Evolutionary conservation across 495 filamentous ascomycete species (phyloP).

Genomic region (Gamarada debralockiae): DNA sequence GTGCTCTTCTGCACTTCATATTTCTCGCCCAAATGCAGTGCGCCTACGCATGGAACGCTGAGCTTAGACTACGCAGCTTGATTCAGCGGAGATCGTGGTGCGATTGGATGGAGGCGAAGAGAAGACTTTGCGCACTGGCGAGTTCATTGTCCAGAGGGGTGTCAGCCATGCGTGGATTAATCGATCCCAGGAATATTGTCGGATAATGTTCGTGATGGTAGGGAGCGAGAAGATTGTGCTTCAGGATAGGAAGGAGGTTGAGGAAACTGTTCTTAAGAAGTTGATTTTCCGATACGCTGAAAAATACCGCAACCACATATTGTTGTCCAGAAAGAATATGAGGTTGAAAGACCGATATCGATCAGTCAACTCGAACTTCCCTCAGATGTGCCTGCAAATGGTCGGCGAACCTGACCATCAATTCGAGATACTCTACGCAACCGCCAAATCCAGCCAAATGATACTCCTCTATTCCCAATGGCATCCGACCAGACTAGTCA

Average conservation of each 20-base stretch:
- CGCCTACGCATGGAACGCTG: conserved; percentile 34
- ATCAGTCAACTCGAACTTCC: no score
- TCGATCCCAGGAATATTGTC: conserved; percentile 25
- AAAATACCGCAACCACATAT: no score
- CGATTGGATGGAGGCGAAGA: conserved; percentile 31
- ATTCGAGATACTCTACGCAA: no score
- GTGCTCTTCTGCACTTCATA: conserved; percentile 25
- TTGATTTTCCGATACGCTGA: no score
- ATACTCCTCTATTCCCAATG: no score
- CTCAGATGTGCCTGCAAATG: no score
- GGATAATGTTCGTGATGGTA: conserved; percentile 28
- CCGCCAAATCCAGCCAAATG: no score
- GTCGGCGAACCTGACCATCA: no score
- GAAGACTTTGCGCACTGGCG: conserved; percentile 27
- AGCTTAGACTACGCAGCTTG: conserved; percentile 32
- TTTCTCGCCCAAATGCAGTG: conserved; percentile 19
- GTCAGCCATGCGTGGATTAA: conserved; percentile 33
- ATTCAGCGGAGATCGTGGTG: conserved; percentile 31
- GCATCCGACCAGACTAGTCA: no score
- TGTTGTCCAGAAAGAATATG: no score
- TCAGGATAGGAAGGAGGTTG: conserved; percentile 25
- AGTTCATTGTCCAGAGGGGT: conserved; percentile 31
- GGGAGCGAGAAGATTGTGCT: conserved; percentile 25
- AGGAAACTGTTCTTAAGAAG: conserved; percentile 17
- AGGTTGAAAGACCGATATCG: no score